These are phyloP conservation scores for Daldinia loculata DNA, from an alignment of 495 filamentous ascomycete species.

Conservation along the genomic window DNA sequence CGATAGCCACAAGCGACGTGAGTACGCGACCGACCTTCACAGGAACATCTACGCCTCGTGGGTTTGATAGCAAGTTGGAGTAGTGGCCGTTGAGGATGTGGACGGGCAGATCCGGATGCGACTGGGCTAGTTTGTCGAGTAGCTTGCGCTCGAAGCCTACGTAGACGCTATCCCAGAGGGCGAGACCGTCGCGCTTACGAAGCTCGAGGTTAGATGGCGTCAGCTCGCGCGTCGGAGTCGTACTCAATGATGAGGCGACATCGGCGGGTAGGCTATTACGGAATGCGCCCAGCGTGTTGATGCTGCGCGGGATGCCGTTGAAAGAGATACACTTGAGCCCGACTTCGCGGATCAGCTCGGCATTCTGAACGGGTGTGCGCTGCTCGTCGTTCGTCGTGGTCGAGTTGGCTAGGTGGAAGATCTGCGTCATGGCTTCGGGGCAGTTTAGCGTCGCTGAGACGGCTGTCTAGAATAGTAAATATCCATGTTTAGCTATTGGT, in stretches of 20 bases:
- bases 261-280: conserved; percentile 59
- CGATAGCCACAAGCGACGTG: conserved; percentile 73
- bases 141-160: conserved; percentile 74
- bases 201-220: conserved; percentile 59
- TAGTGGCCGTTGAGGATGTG: conserved; percentile 76
- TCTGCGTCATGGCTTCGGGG: conserved; percentile 65
- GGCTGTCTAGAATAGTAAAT: conserved; percentile 60
- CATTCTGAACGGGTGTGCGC: conserved; percentile 63
- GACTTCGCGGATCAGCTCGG: conserved; percentile 80
- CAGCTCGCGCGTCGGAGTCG: conserved; percentile 58
- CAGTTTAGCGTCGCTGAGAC: conserved; percentile 81
- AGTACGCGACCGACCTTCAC: conserved; percentile 65
- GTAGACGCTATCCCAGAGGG: conserved; percentile 78
- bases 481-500: conserved; percentile 17
- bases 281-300: conserved; percentile 79
- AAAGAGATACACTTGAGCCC: conserved; percentile 85
- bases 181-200: conserved; percentile 64
- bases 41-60: conserved; percentile 41
- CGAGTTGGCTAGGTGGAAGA: conserved; percentile 44
- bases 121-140: conserved; percentile 67
- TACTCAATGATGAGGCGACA: conserved; percentile 56
- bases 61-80: conserved; percentile 73
- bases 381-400: conserved; percentile 18
- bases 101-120: conserved; percentile 80
- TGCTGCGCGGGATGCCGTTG: conserved; percentile 83